Evolutionary conservation across 768 basidiomycete species (phyloP), one percentile per base, ranked within the genome.

Genomic region (Suillus luteus): DNA sequence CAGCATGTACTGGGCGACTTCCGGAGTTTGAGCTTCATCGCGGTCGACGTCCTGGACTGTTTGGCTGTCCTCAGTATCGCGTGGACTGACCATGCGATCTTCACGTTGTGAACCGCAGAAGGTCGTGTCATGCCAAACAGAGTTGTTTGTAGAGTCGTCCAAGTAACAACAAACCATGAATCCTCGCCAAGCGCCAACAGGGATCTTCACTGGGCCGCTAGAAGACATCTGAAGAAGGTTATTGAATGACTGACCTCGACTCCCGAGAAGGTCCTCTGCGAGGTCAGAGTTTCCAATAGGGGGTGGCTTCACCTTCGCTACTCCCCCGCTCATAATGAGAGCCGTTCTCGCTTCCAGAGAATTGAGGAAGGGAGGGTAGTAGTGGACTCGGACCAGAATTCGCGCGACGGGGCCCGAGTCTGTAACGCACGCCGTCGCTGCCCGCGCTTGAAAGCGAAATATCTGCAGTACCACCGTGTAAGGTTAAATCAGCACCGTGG

Each of bases 401-500:
- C 57, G 81, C 73, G 66, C 84, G 79, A 59, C 84, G 81, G 31
- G 76, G 66, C 44, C 82, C 79, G 43, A 89, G 72, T 67, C 87
- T 81, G 71, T 88, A 89, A 60, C 90, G 86, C 68, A 86, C 81
- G 14, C 80, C 79, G 64, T 90, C 88, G 66, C 80, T 75, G 65
- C 79, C 75, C 41, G 84, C 75, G 31, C 82, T 79, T 60, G 83
- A 67, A 54, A 86, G 71, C 22, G 90, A 86, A 54, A 92, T 83
- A 73, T 92, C 87, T 41, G 91, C 86, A 7, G 87, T 89, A 62
- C 89, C 89, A 55, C 88, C 88, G 63, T 91, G 89, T 41, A 92
- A 82, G 11, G 87, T 86, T 55, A 90, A 83, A 64, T 91, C 87
- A 49, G 88, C 77, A 64, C 78, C 76, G 65, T 83, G 84, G 54